Percentiles rank a stretch among this genome's conserved stretches.
Conservation (phyloP, 78 protist species). For the Acrasis kona region DNA sequence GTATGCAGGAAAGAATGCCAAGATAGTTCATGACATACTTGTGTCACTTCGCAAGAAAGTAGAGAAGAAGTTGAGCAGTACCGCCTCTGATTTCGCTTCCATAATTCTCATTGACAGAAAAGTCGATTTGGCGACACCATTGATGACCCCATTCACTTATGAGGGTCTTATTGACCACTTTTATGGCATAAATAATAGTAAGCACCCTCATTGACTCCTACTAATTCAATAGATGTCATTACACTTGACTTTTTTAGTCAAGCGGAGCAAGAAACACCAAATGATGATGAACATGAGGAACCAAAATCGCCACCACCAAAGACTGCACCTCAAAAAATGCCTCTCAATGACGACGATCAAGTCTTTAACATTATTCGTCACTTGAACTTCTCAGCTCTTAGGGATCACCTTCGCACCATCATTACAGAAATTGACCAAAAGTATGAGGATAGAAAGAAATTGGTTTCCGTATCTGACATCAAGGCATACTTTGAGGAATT, state of each 20-base stretch:
- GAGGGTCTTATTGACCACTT: constrained; percentile 90
- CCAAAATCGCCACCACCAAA: constrained; percentile 34
- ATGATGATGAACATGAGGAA: constrained; percentile 3
- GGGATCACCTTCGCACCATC: not conserved
- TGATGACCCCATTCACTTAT: constrained; percentile 66
- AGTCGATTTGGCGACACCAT: constrained; percentile 29
- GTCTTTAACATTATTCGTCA: constrained; percentile 23
- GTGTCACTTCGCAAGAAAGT: not conserved
- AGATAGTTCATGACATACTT: not conserved
- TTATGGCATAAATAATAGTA: constrained; percentile 38
- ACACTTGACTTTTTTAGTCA: not conserved
- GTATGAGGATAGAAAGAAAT: not conserved
- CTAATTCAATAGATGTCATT: not conserved
- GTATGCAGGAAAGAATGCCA: constrained; percentile 49
- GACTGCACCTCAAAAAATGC: constrained; percentile 45
- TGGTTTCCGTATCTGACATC: constrained; percentile 10
- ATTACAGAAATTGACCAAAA: not conserved
- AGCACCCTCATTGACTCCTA: not conserved
- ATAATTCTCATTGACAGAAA: constrained; percentile 73
- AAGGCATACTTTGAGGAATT: constrained; percentile 39
- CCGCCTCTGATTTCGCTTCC: constrained; percentile 46
- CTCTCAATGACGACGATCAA: constrained; percentile 1
- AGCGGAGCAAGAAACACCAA: not conserved
- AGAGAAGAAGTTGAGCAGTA: not conserved
- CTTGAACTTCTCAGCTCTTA: constrained; percentile 17